These are phyloP conservation scores for Puccinia hordei DNA, from an alignment of 1,284 basidiomycete genomes.

Conservation along the genomic window DNA sequence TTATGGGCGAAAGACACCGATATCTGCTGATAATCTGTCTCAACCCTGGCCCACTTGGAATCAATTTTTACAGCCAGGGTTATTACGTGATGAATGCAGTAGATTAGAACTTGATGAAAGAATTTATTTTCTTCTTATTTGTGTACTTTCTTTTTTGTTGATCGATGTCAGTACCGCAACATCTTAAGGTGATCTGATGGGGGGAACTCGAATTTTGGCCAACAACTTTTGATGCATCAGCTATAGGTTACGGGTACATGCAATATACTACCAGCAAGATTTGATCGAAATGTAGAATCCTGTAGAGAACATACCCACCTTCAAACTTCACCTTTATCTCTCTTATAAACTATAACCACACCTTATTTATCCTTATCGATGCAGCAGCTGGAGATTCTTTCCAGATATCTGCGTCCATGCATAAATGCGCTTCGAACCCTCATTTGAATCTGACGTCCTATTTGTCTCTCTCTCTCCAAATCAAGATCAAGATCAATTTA, in stretches of 20 bases:
- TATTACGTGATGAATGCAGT: background rate
- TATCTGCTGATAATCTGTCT: slow-evolving; percentile 1
- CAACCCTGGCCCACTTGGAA: background rate
- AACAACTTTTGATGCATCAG: background rate
- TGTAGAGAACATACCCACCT: background rate
- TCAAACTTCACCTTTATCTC: background rate
- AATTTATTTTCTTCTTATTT: background rate
- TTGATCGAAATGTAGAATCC: background rate
- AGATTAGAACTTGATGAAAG: background rate
- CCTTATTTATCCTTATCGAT: background rate
- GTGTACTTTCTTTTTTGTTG: background rate
- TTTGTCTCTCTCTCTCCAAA: too few relatives aligned
- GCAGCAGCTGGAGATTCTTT: background rate
- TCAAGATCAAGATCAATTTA: too few relatives aligned
- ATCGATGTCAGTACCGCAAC: too few relatives aligned
- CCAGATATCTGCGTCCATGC: too few relatives aligned
- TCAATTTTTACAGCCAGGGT: background rate
- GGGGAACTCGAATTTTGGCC: background rate
- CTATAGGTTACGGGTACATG: background rate
- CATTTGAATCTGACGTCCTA: too few relatives aligned
- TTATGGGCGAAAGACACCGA: background rate
- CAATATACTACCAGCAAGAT: background rate
- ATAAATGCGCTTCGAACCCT: background rate
- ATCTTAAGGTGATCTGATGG: slow-evolving; percentile 9
- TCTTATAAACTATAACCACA: background rate